Evolutionary conservation across 2,329 filamentous ascomycete genomes (phyloP), one percentile per base, ranked within the genome.

Genomic region (Arthrobotrys sinensis): DNA sequence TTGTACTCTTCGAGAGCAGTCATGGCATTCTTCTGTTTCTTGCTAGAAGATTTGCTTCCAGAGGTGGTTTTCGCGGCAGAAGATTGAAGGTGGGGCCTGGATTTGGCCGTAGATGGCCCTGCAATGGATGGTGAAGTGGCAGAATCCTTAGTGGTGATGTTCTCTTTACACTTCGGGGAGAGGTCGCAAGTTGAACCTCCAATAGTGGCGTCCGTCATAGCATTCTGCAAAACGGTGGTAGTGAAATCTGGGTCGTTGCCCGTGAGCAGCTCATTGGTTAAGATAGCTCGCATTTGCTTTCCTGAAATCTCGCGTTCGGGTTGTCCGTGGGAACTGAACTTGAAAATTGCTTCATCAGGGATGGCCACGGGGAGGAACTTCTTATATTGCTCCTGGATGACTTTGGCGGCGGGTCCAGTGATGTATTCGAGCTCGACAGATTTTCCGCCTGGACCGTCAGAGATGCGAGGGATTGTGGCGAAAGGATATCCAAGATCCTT

Each of bases 1-100:
- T 72, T 57, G 19, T 68, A 72, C 12, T 68, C 53, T 40, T 72
- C 67, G 3, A 53, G 7, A 14, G 70, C 40, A 3, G 43, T 62
- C 8, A n/a, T 43, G 1, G 4, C n/a, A 12, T 43, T 34, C 8
- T 57, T 64, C 24, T 53, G 21, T n/a, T 36, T 52, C 4, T 8
- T 1, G 12, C 8, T 38, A 8, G 36, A 2, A 16, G 24, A 4
- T 52, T 32, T 21, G 12, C 12, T 1, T 8, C 34, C 16, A 14
- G 7, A 12, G 10, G 24, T 52, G 11, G 21, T 5, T 28, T 52
- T 52, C 4, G 24, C 24, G 24, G 24, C 4, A 28, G 24, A 28
- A 28, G 24, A 28, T 28, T 28, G 24, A 28, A 28, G 24, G 24
- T 4, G 4, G 8, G 36, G 2, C 36, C 8, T 38, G 12, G 36